Evolutionary conservation across 73 alveolate genomes (phyloP).

Genomic region (Effrenium voratum): DNA sequence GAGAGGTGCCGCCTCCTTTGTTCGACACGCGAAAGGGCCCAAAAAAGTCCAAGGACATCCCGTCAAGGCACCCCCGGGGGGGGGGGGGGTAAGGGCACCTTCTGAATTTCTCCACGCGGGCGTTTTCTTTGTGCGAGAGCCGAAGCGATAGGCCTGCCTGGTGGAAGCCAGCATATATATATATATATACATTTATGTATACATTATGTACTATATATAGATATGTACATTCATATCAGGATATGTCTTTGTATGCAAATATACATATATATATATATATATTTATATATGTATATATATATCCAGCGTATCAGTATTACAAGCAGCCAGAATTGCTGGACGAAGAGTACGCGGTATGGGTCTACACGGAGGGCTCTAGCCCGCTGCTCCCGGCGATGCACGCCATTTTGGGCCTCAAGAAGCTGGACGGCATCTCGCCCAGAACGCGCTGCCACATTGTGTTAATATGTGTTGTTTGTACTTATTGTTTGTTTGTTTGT

Average conservation of each 20-base stretch:
- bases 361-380: slow-evolving; percentile 71
- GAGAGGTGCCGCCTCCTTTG: too few species aligned
- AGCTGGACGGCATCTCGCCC: too few species aligned
- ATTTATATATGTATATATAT: too few species aligned
- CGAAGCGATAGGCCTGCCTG: not conserved
- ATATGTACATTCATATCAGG: too few species aligned
- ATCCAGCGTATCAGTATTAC: too few species aligned
- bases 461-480: too few species aligned
- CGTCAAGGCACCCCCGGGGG: not conserved
- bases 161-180: too few species aligned
- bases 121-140: not conserved
- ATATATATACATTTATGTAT: not conserved
- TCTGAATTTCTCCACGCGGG: not conserved
- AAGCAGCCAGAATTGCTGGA: slow-evolving; percentile 15
- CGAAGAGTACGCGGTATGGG: slow-evolving; percentile 62
- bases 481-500: too few species aligned
- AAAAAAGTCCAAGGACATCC: too few species aligned
- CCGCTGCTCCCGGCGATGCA: slow-evolving; percentile 84
- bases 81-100: not conserved
- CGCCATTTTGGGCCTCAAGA: slow-evolving; percentile 58
- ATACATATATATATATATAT: not conserved
- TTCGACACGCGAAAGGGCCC: too few species aligned
- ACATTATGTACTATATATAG: not conserved
- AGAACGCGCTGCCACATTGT: too few species aligned
- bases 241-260: not conserved